Evolutionary conservation across 768 basidiomycete species (phyloP).

Genomic region (Hirschioporus abietinus): DNA sequence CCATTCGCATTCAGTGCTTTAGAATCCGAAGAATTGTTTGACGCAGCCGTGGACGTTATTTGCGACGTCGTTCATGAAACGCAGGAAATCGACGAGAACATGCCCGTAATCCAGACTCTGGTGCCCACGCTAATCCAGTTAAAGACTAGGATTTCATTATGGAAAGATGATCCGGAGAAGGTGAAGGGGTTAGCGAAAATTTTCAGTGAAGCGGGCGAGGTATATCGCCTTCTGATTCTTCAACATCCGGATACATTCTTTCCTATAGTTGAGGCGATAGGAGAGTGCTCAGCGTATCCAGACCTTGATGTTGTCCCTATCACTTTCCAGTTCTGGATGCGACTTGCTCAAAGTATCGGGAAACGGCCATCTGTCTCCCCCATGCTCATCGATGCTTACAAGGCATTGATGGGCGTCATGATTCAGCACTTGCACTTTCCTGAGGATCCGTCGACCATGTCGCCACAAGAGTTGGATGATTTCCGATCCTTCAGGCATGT

Average conservation of each 20-base stretch:
- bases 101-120: slow-evolving; percentile 81
- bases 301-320: slow-evolving; percentile 96
- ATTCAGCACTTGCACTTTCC: slow-evolving; percentile 93
- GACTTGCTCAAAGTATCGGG: slow-evolving; percentile 83
- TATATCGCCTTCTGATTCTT: slow-evolving; percentile 82
- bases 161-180: slow-evolving; percentile 77
- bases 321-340: slow-evolving; percentile 99
- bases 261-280: slow-evolving; percentile 92
- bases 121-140: slow-evolving; percentile 82
- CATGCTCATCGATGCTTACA: slow-evolving; percentile 80
- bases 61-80: slow-evolving; percentile 98
- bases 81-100: slow-evolving; percentile 93
- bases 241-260: slow-evolving; percentile 91
- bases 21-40: slow-evolving; percentile 82
- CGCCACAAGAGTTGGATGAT: slow-evolving; percentile 84
- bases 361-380: slow-evolving; percentile 68
- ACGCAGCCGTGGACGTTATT: slow-evolving; percentile 84
- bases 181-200: slow-evolving; percentile 87
- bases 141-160: slow-evolving; percentile 50
- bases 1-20: slow-evolving; percentile 80
- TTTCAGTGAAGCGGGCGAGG: slow-evolving; percentile 97
- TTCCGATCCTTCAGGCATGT: slow-evolving; percentile 95
- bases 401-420: slow-evolving; percentile 76
- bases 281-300: slow-evolving; percentile 84
- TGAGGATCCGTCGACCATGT: slow-evolving; percentile 53